These are phyloP conservation scores for Euphorbia peplus DNA, from an alignment of 345 rosid species.

Conservation along the genomic window DNA sequence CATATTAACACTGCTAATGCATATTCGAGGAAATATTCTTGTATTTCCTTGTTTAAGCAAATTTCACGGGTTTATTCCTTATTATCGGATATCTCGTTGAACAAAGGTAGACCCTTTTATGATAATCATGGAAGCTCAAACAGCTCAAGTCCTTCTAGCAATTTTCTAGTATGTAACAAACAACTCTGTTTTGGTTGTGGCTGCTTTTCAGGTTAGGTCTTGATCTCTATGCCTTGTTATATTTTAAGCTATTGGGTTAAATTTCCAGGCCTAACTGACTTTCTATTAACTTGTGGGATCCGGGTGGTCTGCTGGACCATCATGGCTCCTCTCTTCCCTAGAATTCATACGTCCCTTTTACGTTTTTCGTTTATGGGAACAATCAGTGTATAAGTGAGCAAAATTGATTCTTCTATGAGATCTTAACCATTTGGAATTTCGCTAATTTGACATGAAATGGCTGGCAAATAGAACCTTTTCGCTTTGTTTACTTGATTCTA, in stretches of 20 bases:
- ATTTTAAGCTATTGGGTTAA: background rate
- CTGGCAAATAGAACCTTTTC: background rate
- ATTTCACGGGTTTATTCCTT: background rate
- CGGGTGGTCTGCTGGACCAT: no score
- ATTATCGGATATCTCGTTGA: no score
- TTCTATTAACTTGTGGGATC: no score
- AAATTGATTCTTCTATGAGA: background rate
- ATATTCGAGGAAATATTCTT: background rate
- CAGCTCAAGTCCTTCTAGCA: no score
- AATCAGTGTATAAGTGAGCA: background rate
- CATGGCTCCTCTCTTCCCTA: no score
- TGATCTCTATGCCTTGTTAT: background rate
- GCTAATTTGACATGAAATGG: background rate
- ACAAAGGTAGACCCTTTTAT: no score
- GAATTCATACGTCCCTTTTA: no score
- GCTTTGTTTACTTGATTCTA: no score
- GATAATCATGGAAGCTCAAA: no score
- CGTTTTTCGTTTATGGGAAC: background rate
- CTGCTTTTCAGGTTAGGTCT: background rate
- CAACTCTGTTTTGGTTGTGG: no score
- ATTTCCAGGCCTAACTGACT: background rate
- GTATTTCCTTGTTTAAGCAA: background rate
- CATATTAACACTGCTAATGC: background rate
- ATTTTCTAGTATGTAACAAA: no score
- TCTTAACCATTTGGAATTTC: background rate